Conservation (phyloP, 139 green algal species). For the Penium margaritaceum region DNA sequence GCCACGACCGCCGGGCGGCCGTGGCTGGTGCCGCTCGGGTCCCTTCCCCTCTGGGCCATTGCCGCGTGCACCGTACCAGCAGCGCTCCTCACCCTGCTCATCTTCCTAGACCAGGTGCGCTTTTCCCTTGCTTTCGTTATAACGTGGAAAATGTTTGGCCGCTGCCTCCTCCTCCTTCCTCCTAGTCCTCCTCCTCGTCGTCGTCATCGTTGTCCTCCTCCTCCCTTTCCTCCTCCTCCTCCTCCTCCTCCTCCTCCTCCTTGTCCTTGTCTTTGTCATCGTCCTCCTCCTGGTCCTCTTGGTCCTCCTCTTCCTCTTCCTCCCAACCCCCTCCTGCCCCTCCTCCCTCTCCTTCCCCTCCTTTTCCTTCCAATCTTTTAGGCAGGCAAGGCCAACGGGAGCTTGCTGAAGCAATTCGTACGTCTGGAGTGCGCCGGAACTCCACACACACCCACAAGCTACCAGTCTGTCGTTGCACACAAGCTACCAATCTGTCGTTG, state of each 20-base stretch:
- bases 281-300: not conserved
- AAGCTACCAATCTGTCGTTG: no score
- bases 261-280: not conserved
- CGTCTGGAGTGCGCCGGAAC: no score
- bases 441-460: no score
- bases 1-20: not conserved
- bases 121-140: no score
- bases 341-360: not conserved
- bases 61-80: not conserved
- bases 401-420: no score
- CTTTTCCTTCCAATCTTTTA: no score
- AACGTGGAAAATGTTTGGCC: no score
- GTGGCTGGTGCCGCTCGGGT: not conserved
- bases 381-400: no score
- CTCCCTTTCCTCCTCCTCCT: not conserved
- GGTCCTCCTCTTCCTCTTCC: not conserved
- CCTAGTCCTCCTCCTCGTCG: not conserved
- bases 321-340: not conserved
- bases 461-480: no score
- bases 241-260: not conserved
- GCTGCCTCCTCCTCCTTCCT: no score
- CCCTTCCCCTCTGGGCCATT: not conserved
- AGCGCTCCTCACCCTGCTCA: not conserved
- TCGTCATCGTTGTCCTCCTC: not conserved
- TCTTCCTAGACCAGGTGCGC: conserved; percentile 3